Percentiles rank a stretch among this genome's conserved stretches.
phyloP scores from a whole-genome alignment of 202 grass and related monocot species.

The Bolboschoenoplectus hybrid region DNA sequence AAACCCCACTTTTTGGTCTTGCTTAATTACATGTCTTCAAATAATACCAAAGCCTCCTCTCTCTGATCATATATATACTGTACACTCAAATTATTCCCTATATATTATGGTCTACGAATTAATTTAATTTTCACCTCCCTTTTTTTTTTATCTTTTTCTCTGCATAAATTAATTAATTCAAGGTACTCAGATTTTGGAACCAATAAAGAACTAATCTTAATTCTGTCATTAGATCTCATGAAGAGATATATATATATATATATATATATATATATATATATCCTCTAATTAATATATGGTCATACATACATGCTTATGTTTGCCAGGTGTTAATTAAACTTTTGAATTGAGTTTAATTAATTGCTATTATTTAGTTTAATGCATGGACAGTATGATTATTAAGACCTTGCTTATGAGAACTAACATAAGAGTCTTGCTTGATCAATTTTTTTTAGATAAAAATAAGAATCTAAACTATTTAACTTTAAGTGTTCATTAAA shows the following conservation, averaged over 20 bases:
- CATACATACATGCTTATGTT: background rate
- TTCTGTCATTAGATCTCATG: background rate
- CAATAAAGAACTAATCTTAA: background rate
- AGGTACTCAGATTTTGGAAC: background rate
- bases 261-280: background rate
- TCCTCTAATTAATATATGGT: background rate
- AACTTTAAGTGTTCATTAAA: too few species aligned
- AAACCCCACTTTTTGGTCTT: slow-evolving; percentile 38
- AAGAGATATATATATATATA: background rate
- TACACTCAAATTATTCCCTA: slow-evolving; percentile 29
- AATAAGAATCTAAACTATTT: too few species aligned
- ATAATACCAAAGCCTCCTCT: slow-evolving; percentile 16
- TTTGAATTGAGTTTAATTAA: background rate
- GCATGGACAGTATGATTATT: background rate
- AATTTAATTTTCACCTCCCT: background rate
- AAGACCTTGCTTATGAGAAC: background rate
- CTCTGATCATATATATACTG: slow-evolving; percentile 6
- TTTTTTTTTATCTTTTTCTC: background rate
- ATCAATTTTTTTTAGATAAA: too few species aligned
- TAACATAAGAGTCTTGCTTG: background rate
- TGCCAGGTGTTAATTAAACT: background rate
- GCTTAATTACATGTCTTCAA: slow-evolving; percentile 32
- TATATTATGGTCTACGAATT: slow-evolving; percentile 8
- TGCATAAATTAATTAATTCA: background rate
- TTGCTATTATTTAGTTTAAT: background rate